Evolutionary conservation across 495 filamentous ascomycete genomes (phyloP).

Genomic region (Aspergillus bertholletiae): DNA sequence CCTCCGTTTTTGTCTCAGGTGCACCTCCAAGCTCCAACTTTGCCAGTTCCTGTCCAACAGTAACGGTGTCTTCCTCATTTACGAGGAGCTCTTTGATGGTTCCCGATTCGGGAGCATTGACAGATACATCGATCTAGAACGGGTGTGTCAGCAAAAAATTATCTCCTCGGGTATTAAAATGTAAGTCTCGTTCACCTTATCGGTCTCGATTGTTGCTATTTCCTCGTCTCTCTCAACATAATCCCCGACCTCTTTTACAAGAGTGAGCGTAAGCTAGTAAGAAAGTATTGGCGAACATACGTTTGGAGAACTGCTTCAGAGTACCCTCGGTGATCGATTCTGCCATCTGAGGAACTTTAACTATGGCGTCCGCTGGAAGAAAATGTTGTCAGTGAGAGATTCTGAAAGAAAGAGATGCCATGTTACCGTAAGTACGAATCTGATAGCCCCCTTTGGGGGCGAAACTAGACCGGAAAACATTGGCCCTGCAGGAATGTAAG

Average conservation of each 20-base stretch:
- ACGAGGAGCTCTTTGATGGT: conserved; percentile 89
- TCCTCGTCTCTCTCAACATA: conserved; percentile 95
- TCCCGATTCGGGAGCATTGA: conserved; percentile 91
- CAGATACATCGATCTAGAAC: conserved; percentile 82
- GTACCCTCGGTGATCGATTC: conserved; percentile 99
- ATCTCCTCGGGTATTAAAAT: too few species aligned
- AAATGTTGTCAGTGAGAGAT: conserved; percentile 9
- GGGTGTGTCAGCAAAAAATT: too few species aligned
- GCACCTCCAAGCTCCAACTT: conserved; percentile 78
- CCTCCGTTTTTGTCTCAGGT: conserved; percentile 53
- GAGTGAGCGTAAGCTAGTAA: conserved; percentile 18
- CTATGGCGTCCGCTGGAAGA: conserved; percentile 64
- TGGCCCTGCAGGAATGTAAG: conserved; percentile 16
- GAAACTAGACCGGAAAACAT: conserved; percentile 25
- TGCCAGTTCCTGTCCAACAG: conserved; percentile 86
- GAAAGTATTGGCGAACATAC: conserved; percentile 34
- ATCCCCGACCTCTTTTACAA: conserved; percentile 72
- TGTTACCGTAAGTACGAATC: conserved; percentile 38
- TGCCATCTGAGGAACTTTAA: conserved; percentile 97
- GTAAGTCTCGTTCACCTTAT: conserved; percentile 66
- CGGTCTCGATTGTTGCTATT: conserved; percentile 99
- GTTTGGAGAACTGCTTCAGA: conserved; percentile 91
- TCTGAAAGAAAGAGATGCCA: neutral
- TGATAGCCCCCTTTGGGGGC: conserved; percentile 31
- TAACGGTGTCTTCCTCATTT: conserved; percentile 93